These are phyloP conservation scores for Metarhizium robertsii DNA, from an alignment of 2,329 filamentous ascomycete genomes.

Conservation along the genomic window DNA sequence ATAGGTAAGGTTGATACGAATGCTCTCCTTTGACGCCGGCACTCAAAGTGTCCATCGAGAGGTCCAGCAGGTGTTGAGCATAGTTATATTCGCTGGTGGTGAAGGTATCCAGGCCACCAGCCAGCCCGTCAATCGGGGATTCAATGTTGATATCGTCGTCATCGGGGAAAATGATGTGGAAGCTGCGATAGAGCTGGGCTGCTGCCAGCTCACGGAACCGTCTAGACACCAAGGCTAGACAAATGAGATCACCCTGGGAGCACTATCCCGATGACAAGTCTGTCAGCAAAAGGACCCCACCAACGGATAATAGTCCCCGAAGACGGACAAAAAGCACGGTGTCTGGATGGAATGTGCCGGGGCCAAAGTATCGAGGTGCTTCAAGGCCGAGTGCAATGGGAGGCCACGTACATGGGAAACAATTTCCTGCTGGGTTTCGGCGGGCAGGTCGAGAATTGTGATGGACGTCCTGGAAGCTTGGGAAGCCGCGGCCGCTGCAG, in stretches of 20 bases:
- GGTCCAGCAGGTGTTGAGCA: conserved; percentile 44
- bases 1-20: conserved; percentile 44
- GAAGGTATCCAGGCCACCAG: conserved; percentile 50
- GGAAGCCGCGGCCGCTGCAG: conserved; percentile 1
- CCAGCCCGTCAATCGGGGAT: conserved; percentile 46
- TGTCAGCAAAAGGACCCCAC: neutral
- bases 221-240: conserved; percentile 47
- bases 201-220: conserved; percentile 50
- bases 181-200: conserved; percentile 48
- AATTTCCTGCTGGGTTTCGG: conserved; percentile 40
- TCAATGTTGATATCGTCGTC: conserved; percentile 44
- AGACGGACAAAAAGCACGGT: neutral
- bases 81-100: conserved; percentile 56
- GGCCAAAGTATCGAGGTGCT: neutral
- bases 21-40: conserved; percentile 42
- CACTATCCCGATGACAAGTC: conserved; percentile 28
- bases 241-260: conserved; percentile 42
- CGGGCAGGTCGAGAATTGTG: conserved; percentile 33
- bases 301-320: neutral
- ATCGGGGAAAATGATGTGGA: conserved; percentile 53
- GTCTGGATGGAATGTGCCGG: neutral
- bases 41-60: conserved; percentile 47
- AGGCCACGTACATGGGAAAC: conserved; percentile 32
- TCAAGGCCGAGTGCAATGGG: neutral
- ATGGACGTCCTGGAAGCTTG: conserved; percentile 10